Base-by-base conservation (phyloP, 1,284 basidiomycete genomes). In the Testicularia cyperi region DNA sequence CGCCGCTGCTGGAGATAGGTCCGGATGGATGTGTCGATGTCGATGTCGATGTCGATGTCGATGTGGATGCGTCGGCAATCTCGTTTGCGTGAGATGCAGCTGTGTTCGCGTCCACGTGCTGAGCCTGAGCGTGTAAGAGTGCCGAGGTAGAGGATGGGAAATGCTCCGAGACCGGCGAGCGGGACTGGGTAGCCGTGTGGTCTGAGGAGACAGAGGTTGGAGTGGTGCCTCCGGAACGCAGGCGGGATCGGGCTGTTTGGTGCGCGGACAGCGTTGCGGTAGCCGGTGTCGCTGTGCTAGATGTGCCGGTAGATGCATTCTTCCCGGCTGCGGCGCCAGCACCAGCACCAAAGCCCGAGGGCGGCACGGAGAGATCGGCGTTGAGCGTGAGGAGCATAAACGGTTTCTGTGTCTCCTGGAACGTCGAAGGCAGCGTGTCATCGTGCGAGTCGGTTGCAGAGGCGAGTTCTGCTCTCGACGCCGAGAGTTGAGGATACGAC, bases 341-440 rank as follows among this genome's bases (percentile, higher is more conserved):
- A n/a, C n/a, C n/a, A n/a, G n/a, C n/a, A n/a, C n/a, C n/a, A n/a
- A 40, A 13, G 10, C 6, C 27, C 5, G 24, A 16, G 2, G 51
- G 25, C 3, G 51, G 35, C 4, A 24, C 25, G 10, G 31, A 15
- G 5, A 34, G 9, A 18, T 47, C 21, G 10, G 57, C 57, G 24
- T 62, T 62, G 33, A 62, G 52, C 6, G 47, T 52, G 20, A 62
- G 44, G 4, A 62, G 44, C 58, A 62, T 62, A n/a, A 55, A 62
- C 23, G 58, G 52, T 21, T 38, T 55, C 2, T 21, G 26, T 14
- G 42, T 16, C 0, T 62, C 44, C 1, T 6, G 26, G 8, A 38
- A 48, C 1, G 21, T 8, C 9, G 33, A 13, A n/a, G n/a, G 9
- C 0, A 29, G 22, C 5, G 22, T 19, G 6, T 55, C 51, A 4